phyloP scores from a whole-genome alignment of 805 yeast genomes.

The Starmerella stellata region DNA sequence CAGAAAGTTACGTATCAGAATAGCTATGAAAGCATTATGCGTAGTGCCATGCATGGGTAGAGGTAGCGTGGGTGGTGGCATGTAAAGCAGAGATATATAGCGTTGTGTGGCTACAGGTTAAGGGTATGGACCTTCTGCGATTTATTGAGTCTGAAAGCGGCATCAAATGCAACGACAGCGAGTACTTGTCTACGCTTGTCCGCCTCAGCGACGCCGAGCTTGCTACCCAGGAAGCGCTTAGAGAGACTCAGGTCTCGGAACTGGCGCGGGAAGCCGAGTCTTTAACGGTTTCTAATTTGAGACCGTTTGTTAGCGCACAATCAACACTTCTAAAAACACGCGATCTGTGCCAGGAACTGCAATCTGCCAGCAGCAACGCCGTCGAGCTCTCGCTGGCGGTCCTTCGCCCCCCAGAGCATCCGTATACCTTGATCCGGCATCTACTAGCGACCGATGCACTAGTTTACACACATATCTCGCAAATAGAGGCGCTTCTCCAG shows the following conservation, averaged over 20 bases:
- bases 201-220: conserved; percentile 13
- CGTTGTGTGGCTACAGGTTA: neutral
- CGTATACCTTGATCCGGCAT: conserved; percentile 9
- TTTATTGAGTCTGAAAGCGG: neutral
- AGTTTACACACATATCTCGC: conserved; percentile 36
- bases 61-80: no score
- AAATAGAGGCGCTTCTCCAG: conserved; percentile 60
- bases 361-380: conserved; percentile 4
- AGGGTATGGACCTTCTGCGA: conserved; percentile 2
- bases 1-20: no score
- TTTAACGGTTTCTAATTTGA: conserved; percentile 10
- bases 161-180: conserved; percentile 6
- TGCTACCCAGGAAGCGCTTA: conserved; percentile 7
- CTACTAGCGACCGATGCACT: conserved; percentile 29
- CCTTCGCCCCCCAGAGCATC: conserved; percentile 13
- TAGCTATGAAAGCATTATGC: no score
- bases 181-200: conserved; percentile 11
- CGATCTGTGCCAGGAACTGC: conserved; percentile 4
- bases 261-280: conserved; percentile 1
- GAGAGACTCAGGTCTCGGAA: conserved; percentile 5
- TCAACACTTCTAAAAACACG: conserved; percentile 8
- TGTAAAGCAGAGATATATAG: no score
- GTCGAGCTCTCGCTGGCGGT: conserved; percentile 12
- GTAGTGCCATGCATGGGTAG: no score
- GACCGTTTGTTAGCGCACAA: conserved; percentile 9